Evolutionary conservation across 495 filamentous ascomycete species (phyloP), one percentile per base, ranked within the genome.

Genomic region (Eremomyces bilateralis): DNA sequence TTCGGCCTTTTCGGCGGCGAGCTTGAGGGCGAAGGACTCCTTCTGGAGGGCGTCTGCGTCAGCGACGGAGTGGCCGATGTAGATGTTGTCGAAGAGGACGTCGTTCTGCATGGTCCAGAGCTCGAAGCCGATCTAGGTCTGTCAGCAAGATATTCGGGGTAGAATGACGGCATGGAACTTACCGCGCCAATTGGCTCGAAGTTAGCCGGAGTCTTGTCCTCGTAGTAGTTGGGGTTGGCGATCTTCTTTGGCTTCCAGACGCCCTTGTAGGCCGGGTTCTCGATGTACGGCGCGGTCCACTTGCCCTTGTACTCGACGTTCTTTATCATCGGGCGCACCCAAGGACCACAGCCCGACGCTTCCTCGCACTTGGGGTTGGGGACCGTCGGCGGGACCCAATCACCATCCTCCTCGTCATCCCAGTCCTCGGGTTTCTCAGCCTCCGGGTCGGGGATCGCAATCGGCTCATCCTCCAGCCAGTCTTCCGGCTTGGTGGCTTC

Each of bases 61-160:
- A 52, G 78, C 81, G 45, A 80, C 57, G 29, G 90, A 99, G 73
- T 99, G 90, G 43, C 90, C 90, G 58, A 99, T 77, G 70, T 95
- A 99, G 68, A 99, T 82, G 73, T 99, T 99, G 71, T 95, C 82
- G 50, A 99, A 99, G 46, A 94, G 73, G 43, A 95, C 93, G 56
- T 94, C 79, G 57, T 74, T 90, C 53, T 93, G 88, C 88, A 97
- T 97, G 47, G 90, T 95, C 88, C 88, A 97, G 61, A 97, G 80
- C 60, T 95, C 90, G 47, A 93, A 94, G 47, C 88, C 85, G 62
- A 94, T 80, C 73, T 81, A 50, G 27, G 32, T 12, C 11, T 4
- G 15, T 34, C 20, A 35, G 33, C 18, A 15, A 21, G 39, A 21
- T 40, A 50, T 42, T 8, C 37, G 28, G 25, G 33, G 15, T 10